Evolutionary conservation across 179 eudicot species (phyloP).

Genomic region (Beta corolliflora): DNA sequence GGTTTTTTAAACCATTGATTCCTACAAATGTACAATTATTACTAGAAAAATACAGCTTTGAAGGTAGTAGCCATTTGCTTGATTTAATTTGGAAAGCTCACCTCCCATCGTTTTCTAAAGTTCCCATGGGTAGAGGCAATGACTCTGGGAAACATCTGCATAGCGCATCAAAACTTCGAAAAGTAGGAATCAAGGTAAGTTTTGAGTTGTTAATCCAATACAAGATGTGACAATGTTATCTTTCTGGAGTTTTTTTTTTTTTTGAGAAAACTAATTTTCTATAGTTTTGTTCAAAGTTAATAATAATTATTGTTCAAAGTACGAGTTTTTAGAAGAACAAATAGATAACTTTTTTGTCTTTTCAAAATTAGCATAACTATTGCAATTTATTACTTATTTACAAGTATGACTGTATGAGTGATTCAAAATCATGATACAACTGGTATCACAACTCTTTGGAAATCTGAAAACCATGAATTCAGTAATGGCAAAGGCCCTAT

Average conservation of each 20-base stretch:
- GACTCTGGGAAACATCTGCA: constrained; percentile 21
- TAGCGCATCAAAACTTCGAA: constrained; percentile 34
- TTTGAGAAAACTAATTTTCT: neutral
- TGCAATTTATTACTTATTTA: no score
- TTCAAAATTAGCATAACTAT: no score
- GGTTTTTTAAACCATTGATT: constrained; percentile 46
- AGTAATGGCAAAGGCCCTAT: no score
- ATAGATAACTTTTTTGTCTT: no score
- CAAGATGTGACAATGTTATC: neutral
- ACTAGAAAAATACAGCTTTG: constrained; percentile 37
- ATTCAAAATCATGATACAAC: no score
- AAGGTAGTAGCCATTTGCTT: constrained; percentile 51
- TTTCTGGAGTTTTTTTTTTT: neutral
- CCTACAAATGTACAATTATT: constrained; percentile 30
- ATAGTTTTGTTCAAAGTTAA: neutral
- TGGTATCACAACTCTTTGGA: no score
- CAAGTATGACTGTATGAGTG: no score
- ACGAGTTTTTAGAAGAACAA: no score
- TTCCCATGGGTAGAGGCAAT: neutral
- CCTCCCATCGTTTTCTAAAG: constrained; percentile 37
- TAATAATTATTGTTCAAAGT: no score
- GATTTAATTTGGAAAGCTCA: constrained; percentile 53
- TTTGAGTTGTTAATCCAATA: neutral
- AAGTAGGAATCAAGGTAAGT: constrained; percentile 38
- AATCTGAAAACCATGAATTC: no score